Evolutionary conservation across 176 grass and related monocot genomes (phyloP).

Genomic region (Oryza officinalis): DNA sequence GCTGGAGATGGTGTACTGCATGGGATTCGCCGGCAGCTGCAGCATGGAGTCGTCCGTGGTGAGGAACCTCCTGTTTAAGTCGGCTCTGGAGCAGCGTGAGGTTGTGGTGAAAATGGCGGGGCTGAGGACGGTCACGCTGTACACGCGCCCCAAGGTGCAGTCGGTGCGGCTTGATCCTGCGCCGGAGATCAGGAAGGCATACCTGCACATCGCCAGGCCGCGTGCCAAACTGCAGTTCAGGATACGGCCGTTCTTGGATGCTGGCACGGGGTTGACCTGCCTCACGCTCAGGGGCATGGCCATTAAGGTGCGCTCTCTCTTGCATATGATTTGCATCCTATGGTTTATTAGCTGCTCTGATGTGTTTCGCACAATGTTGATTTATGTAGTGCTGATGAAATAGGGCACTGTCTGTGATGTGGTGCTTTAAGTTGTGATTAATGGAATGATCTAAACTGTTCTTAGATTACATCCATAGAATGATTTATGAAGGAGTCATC

Average conservation of each 20-base stretch:
- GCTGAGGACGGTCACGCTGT: conserved; percentile 38
- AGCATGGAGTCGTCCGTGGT: conserved; percentile 39
- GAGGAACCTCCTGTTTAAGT: conserved; percentile 34
- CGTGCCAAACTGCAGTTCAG: background rate
- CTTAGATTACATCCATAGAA: background rate
- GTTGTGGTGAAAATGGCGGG: background rate
- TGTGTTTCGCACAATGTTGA: background rate
- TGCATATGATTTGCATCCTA: conserved; percentile 5
- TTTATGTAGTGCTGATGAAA: conserved; percentile 18
- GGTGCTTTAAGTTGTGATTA: background rate
- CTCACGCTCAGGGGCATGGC: conserved; percentile 43
- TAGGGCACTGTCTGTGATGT: conserved; percentile 1
- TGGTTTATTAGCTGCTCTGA: background rate
- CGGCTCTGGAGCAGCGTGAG: background rate
- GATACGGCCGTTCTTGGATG: conserved; percentile 43
- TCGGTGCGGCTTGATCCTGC: conserved; percentile 19
- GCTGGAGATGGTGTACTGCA: conserved; percentile 34
- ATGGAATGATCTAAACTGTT: background rate
- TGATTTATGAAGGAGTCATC: background rate
- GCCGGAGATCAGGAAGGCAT: conserved; percentile 43
- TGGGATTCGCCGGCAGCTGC: conserved; percentile 11
- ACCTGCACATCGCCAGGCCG: conserved; percentile 42
- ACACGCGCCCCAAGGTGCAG: conserved; percentile 23
- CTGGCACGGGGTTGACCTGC: conserved; percentile 28
- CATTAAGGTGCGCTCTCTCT: conserved; percentile 38